Conservation (phyloP, 2,329 filamentous ascomycete genomes). For the Xylariaceae sp. region DNA sequence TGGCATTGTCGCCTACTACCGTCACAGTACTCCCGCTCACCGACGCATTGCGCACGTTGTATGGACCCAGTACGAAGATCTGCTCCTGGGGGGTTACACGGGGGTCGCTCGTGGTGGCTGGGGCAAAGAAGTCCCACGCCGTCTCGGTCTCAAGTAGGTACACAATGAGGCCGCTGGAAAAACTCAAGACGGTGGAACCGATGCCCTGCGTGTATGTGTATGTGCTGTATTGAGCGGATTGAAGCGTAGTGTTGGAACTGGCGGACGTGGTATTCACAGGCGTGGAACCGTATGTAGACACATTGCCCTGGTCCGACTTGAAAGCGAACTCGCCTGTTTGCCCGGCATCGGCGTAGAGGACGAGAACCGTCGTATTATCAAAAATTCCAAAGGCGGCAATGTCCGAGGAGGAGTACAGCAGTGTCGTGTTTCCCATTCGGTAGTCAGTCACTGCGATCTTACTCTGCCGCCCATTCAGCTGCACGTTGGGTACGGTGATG, state of each 20-base stretch:
- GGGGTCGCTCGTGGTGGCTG: not conserved
- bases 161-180: conserved; percentile 1
- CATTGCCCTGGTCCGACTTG: not conserved
- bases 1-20: conserved; percentile 1
- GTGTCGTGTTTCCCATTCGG: not conserved
- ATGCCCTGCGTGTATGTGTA: not conserved
- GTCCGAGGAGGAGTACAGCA: conserved; percentile 1
- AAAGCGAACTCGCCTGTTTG: conserved; percentile 1
- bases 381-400: not conserved
- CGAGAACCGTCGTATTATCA: not conserved
- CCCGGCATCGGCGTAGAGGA: conserved; percentile 1
- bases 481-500: not conserved
- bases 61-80: conserved; percentile 1
- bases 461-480: conserved; percentile 1
- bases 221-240: not conserved
- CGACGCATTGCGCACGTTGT: not conserved
- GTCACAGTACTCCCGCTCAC: not conserved
- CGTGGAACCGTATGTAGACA: not conserved
- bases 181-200: not conserved
- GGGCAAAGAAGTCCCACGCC: conserved; percentile 1
- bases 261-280: not conserved
- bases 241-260: not conserved
- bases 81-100: not conserved
- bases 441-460: conserved; percentile 1
- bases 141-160: not conserved